A percentile compares a stretch with the other conserved stretches of the same genome.
phyloP scores from a whole-genome alignment of 805 yeast genomes.

The Starmerella vaccinii region DNA sequence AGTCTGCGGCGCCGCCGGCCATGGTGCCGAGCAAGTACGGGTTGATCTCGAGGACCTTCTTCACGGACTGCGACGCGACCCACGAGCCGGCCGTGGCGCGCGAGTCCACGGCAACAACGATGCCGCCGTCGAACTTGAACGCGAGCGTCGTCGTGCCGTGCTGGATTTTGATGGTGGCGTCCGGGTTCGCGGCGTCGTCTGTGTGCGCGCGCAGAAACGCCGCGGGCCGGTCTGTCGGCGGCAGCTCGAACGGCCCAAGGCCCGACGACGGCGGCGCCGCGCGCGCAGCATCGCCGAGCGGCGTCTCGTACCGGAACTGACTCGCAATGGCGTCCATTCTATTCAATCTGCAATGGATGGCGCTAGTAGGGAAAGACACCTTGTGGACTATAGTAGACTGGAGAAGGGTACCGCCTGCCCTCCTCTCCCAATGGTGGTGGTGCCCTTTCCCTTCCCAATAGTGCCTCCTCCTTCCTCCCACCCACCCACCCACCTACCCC shows the following conservation, averaged over 20 bases:
- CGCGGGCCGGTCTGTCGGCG: conserved; percentile 81
- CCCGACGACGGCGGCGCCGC: neutral
- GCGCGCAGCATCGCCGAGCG: neutral
- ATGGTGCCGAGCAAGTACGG: conserved; percentile 90
- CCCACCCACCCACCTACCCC: no score
- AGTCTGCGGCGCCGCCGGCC: conserved; percentile 99
- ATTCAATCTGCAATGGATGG: no score
- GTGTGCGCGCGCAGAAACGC: conserved; percentile 96
- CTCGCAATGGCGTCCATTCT: conserved; percentile 30
- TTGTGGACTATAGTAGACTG: no score
- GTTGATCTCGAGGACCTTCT: conserved; percentile 93
- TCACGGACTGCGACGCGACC: conserved; percentile 97
- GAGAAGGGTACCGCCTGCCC: no score
- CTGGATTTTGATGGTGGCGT: conserved; percentile 89
- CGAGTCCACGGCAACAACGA: conserved; percentile 90
- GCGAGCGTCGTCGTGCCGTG: conserved; percentile 99
- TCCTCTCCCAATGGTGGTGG: no score
- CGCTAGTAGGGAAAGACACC: no score
- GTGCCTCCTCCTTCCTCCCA: no score
- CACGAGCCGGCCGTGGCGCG: conserved; percentile 97
- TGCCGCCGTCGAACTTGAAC: conserved; percentile 91
- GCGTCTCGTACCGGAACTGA: conserved; percentile 16
- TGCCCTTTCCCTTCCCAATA: no score
- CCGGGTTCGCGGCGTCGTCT: conserved; percentile 86
- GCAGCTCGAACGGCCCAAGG: conserved; percentile 41